These are phyloP conservation scores for Aspergillus sp. DNA, from an alignment of 2,329 filamentous ascomycete species.

Conservation along the genomic window DNA sequence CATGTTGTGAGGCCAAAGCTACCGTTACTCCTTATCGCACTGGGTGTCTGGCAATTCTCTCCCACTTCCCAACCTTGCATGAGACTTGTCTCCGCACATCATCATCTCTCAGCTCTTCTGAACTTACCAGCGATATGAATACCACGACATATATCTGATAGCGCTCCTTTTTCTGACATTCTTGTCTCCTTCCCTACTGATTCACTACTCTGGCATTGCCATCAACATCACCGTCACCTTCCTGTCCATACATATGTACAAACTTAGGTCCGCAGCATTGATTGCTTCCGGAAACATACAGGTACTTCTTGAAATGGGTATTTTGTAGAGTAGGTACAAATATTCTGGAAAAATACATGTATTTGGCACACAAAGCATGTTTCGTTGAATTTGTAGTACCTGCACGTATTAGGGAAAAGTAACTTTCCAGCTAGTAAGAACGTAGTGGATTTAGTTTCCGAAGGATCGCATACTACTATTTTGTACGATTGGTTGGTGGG, in stretches of 20 bases:
- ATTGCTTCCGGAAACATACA: neutral
- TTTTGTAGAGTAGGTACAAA: no score
- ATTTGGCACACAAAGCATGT: no score
- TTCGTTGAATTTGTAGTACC: no score
- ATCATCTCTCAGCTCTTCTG: neutral
- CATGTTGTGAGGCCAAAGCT: neutral
- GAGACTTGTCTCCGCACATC: neutral
- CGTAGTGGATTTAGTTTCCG: no score
- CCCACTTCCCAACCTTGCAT: neutral
- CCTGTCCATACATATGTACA: neutral
- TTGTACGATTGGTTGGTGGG: no score
- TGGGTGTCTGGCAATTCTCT: neutral
- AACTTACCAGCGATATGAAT: slow-evolving; percentile 1
- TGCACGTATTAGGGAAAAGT: no score
- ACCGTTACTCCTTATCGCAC: neutral
- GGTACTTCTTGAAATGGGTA: no score
- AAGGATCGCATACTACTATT: no score
- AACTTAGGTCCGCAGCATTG: neutral
- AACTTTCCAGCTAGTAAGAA: no score
- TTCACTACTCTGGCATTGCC: neutral
- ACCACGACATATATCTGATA: neutral
- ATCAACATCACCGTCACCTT: neutral
- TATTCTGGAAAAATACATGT: no score
- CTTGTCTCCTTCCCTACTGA: neutral
- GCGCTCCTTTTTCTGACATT: neutral